A percentile compares a stretch with the other conserved stretches of the same genome.
phyloP scores from a whole-genome alignment of 2,329 filamentous ascomycete genomes.

The Clonostachys sp. region DNA sequence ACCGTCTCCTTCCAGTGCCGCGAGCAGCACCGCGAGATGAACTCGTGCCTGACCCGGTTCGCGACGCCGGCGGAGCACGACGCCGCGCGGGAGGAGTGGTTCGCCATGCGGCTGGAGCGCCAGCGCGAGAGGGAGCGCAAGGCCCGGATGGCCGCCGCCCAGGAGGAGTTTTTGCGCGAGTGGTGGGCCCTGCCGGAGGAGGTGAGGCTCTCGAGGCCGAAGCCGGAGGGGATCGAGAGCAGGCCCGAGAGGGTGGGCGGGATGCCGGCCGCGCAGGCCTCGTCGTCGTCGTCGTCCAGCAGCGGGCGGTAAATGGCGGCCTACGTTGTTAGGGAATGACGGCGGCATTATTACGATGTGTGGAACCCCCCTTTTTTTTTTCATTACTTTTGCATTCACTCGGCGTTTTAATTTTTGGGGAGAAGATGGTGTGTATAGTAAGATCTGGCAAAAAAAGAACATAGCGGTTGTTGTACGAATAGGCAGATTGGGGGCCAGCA shows the following conservation, averaged over 20 bases:
- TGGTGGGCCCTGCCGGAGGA: conserved; percentile 62
- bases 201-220: conserved; percentile 43
- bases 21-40: conserved; percentile 78
- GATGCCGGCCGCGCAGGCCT: conserved; percentile 30
- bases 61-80: conserved; percentile 84
- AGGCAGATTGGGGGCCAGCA: too few species aligned
- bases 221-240: conserved; percentile 46
- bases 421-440: too few species aligned
- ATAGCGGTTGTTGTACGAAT: too few species aligned
- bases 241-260: conserved; percentile 52
- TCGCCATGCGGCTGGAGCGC: conserved; percentile 69
- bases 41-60: conserved; percentile 84
- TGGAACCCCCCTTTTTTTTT: too few species aligned
- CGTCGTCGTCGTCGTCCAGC: conserved; percentile 1
- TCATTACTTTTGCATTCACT: too few species aligned
- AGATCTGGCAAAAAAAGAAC: too few species aligned
- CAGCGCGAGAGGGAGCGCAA: conserved; percentile 62
- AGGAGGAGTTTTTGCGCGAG: conserved; percentile 61
- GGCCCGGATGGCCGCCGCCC: conserved; percentile 52
- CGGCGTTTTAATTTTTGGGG: too few species aligned
- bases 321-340: not conserved
- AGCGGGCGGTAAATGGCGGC: not conserved
- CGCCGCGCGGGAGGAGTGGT: conserved; percentile 90
- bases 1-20: conserved; percentile 86
- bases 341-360: too few species aligned